A percentile compares a stretch with the other conserved stretches of the same genome.
Conservation (phyloP, 2,329 filamentous ascomycete species). For the Cercospora janseana region DNA sequence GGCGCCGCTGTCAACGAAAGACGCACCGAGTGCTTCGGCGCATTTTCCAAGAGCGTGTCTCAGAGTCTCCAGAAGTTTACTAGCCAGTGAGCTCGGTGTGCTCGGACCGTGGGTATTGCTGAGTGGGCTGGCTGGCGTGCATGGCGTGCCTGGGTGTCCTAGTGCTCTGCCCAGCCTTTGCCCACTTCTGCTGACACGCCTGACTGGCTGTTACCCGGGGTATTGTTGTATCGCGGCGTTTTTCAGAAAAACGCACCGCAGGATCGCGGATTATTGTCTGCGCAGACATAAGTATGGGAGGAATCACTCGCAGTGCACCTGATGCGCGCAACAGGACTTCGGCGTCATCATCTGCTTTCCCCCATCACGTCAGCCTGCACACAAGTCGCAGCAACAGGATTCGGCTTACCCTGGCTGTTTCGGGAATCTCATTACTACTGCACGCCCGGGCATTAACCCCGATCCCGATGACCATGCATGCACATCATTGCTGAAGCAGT, state of each 20-base stretch:
- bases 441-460: not conserved
- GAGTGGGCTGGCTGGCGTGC: no score
- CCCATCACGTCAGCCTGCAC: not conserved
- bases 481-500: not conserved
- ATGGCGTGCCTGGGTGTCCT: no score
- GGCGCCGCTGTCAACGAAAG: no score
- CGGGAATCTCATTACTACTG: slow-evolving; percentile 4
- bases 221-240: slow-evolving; percentile 5
- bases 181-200: not conserved
- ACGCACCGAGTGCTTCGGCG: no score
- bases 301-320: not conserved
- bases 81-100: no score
- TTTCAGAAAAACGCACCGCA: slow-evolving; percentile 1
- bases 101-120: no score
- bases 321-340: not conserved
- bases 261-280: not conserved
- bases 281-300: not conserved
- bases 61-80: no score
- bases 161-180: no score
- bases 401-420: not conserved
- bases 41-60: no score
- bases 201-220: not conserved
- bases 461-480: not conserved
- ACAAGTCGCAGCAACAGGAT: no score
- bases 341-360: not conserved